A percentile compares a stretch with the other conserved stretches of the same genome.
phyloP scores from a whole-genome alignment of 2,329 filamentous ascomycete species.

The Zasmidium angulare region DNA sequence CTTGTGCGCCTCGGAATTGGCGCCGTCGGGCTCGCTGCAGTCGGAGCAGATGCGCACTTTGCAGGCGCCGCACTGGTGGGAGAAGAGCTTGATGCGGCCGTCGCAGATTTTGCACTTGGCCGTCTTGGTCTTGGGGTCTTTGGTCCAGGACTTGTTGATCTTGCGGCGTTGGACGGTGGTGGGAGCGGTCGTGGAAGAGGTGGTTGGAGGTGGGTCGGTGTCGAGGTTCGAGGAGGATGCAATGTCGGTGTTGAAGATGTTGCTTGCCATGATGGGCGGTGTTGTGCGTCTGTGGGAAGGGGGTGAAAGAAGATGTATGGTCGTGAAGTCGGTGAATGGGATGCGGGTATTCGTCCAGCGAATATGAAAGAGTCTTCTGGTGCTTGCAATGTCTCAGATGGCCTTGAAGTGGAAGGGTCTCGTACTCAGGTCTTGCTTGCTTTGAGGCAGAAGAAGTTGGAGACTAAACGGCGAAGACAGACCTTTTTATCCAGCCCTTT shows the following conservation, averaged over 20 bases:
- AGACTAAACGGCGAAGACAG: not conserved
- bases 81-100: conserved; percentile 17
- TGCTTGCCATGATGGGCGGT: too few species aligned
- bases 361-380: too few species aligned
- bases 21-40: conserved; percentile 13
- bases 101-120: conserved; percentile 25
- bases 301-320: too few species aligned
- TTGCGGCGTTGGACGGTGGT: not conserved
- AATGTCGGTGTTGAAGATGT: too few species aligned
- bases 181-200: not conserved
- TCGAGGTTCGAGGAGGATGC: too few species aligned
- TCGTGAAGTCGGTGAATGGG: too few species aligned
- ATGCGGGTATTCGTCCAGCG: too few species aligned
- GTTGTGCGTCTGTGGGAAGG: too few species aligned
- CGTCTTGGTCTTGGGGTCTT: conserved; percentile 21
- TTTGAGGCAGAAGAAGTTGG: not conserved
- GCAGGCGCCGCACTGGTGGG: conserved; percentile 19
- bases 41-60: conserved; percentile 21
- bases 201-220: not conserved
- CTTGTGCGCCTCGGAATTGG: conserved; percentile 3
- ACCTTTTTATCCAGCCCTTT: not conserved
- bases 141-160: conserved; percentile 14
- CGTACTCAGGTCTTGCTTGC: too few species aligned
- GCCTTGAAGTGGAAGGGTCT: too few species aligned
- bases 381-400: too few species aligned